Base-by-base conservation (phyloP, 2,329 filamentous ascomycete species). In the Curvularia sp. region DNA sequence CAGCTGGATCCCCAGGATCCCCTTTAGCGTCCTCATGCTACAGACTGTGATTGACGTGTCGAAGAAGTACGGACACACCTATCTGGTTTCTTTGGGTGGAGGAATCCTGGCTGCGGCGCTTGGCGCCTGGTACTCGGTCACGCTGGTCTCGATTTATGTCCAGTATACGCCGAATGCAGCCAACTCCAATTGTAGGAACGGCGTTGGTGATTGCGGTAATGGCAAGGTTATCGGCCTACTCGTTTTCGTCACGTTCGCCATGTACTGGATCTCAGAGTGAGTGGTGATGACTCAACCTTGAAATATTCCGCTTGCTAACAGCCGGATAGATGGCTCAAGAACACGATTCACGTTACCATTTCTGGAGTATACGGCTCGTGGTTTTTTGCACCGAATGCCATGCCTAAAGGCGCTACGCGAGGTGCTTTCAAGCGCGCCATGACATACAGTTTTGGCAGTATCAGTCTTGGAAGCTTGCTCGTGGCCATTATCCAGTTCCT, bases 391-490 rank as follows among this genome's bases (percentile, higher is more conserved):
- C 64, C 64, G 1, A 79, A 84, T 27, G 84, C 86, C 55, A 90
- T 92, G 70, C 92, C 93, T 28, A 88, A 85, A 62, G 88, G 88
- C 10, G 88, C 92, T 0, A 97, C 94, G 0, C 86, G 92, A 12
- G 91, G 92, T n/a, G 91, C 94, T 0, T 85, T 95, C 64, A 89
- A 86, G 67, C 87, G 94, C 13, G 87, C 93, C 0, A 82, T 95
- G 61, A 97, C 94, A 1, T 95, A 95, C 80, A 95, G 90, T 67
- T 97, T 97, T 60, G 94, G 94, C 15, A 95, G 91, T 64, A 95
- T 98, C 77, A 90, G 88, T 63, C 82, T 97, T 12, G 94, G 94
- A 3, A 96, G 91, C 67, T 77, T 98, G 64, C 76, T 97, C 3
- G 89, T 97, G 13, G 93, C 93, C 27, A 86, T 97, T 49, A 89